Evolutionary conservation across 2,329 filamentous ascomycete species (phyloP).

Genomic region (Monosporascus sp.): DNA sequence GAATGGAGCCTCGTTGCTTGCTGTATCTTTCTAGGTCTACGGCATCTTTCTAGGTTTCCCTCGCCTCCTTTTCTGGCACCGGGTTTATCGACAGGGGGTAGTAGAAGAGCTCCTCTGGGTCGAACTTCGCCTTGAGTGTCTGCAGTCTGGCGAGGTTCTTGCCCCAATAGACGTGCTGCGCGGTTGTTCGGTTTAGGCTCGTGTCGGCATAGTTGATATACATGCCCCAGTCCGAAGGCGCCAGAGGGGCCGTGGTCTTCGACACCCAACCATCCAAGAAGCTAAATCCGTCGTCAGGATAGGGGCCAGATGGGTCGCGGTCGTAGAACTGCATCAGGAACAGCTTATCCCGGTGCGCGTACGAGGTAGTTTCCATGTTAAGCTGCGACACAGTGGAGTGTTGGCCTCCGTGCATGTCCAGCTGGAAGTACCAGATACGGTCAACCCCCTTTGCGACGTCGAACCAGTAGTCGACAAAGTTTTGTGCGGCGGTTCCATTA

Average conservation of each 20-base stretch:
- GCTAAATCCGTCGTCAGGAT: constrained; percentile 20
- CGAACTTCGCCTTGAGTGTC: constrained; percentile 32
- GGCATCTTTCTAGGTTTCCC: background rate
- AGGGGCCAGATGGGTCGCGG: constrained; percentile 23
- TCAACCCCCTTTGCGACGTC: constrained; percentile 28
- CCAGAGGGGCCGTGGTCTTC: constrained; percentile 15
- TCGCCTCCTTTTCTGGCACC: constrained; percentile 5
- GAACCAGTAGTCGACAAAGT: constrained; percentile 36
- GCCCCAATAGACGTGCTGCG: constrained; percentile 44
- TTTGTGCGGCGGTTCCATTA: constrained; percentile 26
- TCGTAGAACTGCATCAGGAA: constrained; percentile 46
- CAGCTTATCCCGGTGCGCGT: constrained; percentile 39
- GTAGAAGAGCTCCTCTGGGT: constrained; percentile 36
- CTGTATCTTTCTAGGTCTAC: background rate
- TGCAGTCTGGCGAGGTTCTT: constrained; percentile 30
- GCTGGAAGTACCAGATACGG: constrained; percentile 35
- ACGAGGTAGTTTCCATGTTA: constrained; percentile 27
- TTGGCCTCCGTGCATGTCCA: constrained; percentile 36
- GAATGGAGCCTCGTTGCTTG: background rate
- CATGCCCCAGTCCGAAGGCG: constrained; percentile 21
- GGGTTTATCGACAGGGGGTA: constrained; percentile 30
- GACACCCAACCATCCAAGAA: constrained; percentile 23
- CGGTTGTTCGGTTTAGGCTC: constrained; percentile 37
- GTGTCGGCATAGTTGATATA: constrained; percentile 52
- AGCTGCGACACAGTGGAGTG: constrained; percentile 30